Percentiles rank a stretch among this genome's conserved stretches.
These are phyloP conservation scores for Pachyrhizus erosus DNA, from an alignment of 306 rosid genomes.

Conservation along the genomic window DNA sequence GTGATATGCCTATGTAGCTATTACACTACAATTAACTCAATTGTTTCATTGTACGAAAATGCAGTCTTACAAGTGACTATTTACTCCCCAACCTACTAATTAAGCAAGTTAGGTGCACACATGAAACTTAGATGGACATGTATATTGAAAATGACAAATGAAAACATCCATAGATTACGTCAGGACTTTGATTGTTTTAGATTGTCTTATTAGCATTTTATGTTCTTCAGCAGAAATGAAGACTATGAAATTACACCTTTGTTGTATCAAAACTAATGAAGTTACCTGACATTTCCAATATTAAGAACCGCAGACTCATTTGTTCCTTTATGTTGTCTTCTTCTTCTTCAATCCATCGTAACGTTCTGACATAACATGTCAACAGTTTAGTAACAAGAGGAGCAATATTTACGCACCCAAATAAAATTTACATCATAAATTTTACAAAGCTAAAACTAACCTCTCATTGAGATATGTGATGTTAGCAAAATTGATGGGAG, in stretches of 20 bases:
- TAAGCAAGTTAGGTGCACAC: background rate
- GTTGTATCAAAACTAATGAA: background rate
- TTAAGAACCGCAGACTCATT: slow-evolving; percentile 54
- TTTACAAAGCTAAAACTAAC: slow-evolving; percentile 45
- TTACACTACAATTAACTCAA: background rate
- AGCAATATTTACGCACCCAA: background rate
- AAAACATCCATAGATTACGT: background rate
- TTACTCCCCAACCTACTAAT: background rate
- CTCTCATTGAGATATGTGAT: slow-evolving; percentile 88
- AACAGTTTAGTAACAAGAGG: slow-evolving; percentile 13
- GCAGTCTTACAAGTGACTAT: background rate
- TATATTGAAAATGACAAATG: background rate
- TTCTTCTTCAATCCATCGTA: slow-evolving; percentile 88
- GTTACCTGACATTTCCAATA: slow-evolving; percentile 87
- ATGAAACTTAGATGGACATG: background rate
- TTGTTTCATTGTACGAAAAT: slow-evolving; percentile 10
- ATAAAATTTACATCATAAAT: background rate
- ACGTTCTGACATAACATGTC: slow-evolving; percentile 56
- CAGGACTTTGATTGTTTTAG: background rate
- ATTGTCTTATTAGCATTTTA: background rate
- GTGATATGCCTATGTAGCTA: background rate
- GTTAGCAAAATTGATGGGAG: slow-evolving; percentile 94
- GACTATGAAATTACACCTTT: background rate
- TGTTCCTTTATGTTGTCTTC: slow-evolving; percentile 50
- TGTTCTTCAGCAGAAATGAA: background rate